These are phyloP conservation scores for Talaromyces sp. DNA, from an alignment of 2,329 filamentous ascomycete species.

Conservation along the genomic window DNA sequence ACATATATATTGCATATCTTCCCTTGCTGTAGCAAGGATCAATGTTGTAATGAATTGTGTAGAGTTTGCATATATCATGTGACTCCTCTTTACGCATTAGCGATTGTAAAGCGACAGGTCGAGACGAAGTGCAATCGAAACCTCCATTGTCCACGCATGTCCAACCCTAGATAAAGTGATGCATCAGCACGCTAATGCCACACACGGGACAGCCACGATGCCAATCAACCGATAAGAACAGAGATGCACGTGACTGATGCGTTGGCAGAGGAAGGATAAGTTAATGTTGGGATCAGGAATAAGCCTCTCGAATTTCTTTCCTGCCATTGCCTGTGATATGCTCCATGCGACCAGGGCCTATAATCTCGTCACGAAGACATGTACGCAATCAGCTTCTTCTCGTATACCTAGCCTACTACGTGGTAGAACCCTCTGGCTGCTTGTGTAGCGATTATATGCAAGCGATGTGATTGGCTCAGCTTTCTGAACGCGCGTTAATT, in stretches of 20 bases:
- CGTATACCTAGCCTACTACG: background rate
- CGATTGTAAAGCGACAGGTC: background rate
- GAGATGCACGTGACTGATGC: constrained; percentile 10
- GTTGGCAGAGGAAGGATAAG: background rate
- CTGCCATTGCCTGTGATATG: background rate
- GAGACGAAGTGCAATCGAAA: background rate
- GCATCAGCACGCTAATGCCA: background rate
- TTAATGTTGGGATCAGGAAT: background rate
- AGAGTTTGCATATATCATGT: background rate
- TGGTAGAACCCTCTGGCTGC: background rate
- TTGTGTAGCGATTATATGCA: background rate
- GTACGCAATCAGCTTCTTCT: background rate
- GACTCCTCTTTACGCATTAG: background rate
- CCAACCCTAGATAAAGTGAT: background rate
- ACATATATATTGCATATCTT: background rate
- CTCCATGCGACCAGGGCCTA: background rate
- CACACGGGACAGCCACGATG: background rate
- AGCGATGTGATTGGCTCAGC: background rate
- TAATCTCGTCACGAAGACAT: background rate
- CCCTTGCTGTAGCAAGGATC: background rate
- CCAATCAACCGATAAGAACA: background rate
- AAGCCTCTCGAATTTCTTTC: background rate
- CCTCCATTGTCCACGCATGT: background rate
- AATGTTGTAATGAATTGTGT: background rate
- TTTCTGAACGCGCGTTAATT: background rate